Conservation (phyloP, 129 eudicot genomes). For the Flaveria brownii region DNA sequence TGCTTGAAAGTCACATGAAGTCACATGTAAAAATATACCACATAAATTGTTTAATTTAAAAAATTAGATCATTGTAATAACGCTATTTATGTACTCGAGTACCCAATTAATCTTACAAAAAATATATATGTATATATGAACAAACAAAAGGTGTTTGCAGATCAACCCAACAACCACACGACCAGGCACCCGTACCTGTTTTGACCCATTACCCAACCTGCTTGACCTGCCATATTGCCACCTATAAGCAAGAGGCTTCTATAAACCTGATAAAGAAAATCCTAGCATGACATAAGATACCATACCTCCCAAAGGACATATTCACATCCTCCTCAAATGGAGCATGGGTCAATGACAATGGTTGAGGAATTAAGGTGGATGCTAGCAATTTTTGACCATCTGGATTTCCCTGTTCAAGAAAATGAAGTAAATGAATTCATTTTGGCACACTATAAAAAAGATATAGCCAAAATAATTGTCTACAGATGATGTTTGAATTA, state of each 20-base stretch:
- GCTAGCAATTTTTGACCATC: constrained; percentile 81
- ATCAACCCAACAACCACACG: neutral
- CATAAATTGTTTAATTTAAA: neutral
- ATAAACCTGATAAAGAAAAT: neutral
- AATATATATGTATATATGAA: neutral
- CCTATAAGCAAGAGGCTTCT: constrained; percentile 10
- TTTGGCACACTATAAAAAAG: neutral
- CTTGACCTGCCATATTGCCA: constrained; percentile 8
- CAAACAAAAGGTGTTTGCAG: neutral
- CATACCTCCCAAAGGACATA: constrained; percentile 89
- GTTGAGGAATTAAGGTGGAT: constrained; percentile 83
- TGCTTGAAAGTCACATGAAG: neutral
- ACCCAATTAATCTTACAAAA: neutral
- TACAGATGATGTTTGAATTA: constrained; percentile 8
- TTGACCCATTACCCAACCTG: neutral
- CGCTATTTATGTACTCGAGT: neutral
- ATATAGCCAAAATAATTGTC: neutral
- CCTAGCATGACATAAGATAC: constrained; percentile 2
- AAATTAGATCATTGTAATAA: neutral
- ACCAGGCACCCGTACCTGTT: neutral
- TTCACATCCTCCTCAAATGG: constrained; percentile 72
- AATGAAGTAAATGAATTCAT: constrained; percentile 24
- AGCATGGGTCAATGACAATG: constrained; percentile 53
- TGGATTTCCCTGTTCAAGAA: constrained; percentile 51
- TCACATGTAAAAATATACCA: no score